Evolutionary conservation across 2,329 filamentous ascomycete genomes (phyloP), one percentile per base, ranked within the genome.

Genomic region (Colletotrichum agaves): DNA sequence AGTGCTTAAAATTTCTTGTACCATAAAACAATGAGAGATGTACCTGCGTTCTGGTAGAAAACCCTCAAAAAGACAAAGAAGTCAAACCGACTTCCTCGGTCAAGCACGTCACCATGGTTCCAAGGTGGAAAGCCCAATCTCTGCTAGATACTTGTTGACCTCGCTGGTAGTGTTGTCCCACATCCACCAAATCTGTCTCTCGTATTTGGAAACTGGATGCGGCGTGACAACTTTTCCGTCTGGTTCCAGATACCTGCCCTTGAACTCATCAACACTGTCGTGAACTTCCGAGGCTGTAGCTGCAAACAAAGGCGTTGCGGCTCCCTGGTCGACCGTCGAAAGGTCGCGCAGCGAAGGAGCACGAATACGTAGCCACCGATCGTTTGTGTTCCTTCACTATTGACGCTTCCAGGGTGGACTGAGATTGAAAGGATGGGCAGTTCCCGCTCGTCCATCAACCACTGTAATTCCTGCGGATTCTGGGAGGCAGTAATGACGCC

Each of bases 401-500:
- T 55, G 10, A 72, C 68, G n/a, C 64, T 64, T 4, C 73, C 73
- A 1, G 73, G 73, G 27, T 74, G 59, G 0, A 74, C 17, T 1
- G 70, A 63, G 12, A 72, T 41, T 8, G 69, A 72, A 5, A 71
- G 23, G 27, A 74, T 69, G 15, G 69, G 66, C 0, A 71, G 19
- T 2, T 50, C 55, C 13, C 64, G 44, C 7, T 60, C 64, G 10
- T 73, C 71, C 19, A 74, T 44, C 5, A 62, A 61, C 5, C 67
- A 59, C 46, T 74, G 73, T 2, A 74, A 62, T n/a, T 73, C 71
- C 21, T 69, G 66, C 3, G 72, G n/a, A n/a, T n/a, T 73, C 58
- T 13, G 67, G 1, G 61, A 46, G 2, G 43, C 27, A 15, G 60
- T 49, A 5, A 47, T 21, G 6, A 44, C 39, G 4, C 70, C 71